Base-by-base conservation (phyloP, 345 rosid species). In the Bruguiera sexangula region DNA sequence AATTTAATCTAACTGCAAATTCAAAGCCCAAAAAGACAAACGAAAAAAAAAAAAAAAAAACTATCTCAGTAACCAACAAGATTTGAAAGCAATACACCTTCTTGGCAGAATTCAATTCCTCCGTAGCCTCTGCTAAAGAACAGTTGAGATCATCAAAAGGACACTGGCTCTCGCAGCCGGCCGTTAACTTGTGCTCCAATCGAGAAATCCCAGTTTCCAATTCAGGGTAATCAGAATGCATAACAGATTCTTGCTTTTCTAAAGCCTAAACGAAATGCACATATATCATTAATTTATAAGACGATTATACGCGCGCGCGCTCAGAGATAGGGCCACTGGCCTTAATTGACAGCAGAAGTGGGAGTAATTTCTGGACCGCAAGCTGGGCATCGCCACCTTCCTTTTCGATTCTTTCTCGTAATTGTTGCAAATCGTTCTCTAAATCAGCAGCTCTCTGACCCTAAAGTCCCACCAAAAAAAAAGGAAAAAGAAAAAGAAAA, bases 101-200 rank as follows among this genome's bases (percentile, higher is more conserved):
- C 84, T 91, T 94, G 13, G 80, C 82, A 39, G 75, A 69, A 72
- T 88, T 79, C 63, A 88, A 80, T 63, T 73, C 73, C 76, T 83
- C 75, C 73, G 75, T 16, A 22, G 87, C 79, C 43, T 77, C 73
- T 27, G 72, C 74, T 69, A 86, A 58, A 30, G 78, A 79, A 57
- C 50, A 70, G 63, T 79, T 78, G 13, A 89, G 78, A 74, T 71
- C 85, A 63, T 76, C 79, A 52, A 62, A 72, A 6, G 82, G 67
- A 66, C 57, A 70, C 74, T 81, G 70, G 43, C 57, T 66, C 65
- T 80, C 77, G 66, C 10, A 76, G 7, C 77, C 85, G 60, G 64
- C 77, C 10, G 67, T 80, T 13, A 77, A 9, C 68, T 78, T 88
- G 60, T 77, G 76, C 82, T 87, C 86, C 81, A 91, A 71, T 65